A percentile compares a stretch with the other conserved stretches of the same genome.
Evolutionary conservation across 2,329 filamentous ascomycete species (phyloP).

Genomic region (Rhexocercosporidium sp.): DNA sequence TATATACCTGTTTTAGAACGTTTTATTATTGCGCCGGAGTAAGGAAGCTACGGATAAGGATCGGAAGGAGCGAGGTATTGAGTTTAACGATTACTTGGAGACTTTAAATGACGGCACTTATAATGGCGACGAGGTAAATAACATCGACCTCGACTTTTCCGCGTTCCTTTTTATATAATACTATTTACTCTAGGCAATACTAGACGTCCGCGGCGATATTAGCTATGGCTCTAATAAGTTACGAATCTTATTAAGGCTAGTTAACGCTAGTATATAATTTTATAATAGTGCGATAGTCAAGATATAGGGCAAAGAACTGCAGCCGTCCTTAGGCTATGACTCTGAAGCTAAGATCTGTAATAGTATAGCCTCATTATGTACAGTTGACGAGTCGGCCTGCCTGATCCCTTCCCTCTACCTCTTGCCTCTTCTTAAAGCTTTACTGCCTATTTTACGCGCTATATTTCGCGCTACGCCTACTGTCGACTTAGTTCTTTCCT

Average conservation of each 20-base stretch:
- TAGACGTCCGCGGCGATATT: not conserved
- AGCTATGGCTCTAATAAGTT: not conserved
- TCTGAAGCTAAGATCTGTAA: not conserved
- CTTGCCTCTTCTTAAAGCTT: not conserved
- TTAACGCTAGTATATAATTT: not conserved
- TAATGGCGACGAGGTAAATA: not conserved
- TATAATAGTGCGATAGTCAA: not conserved
- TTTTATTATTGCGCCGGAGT: not conserved
- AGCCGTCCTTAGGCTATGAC: not conserved
- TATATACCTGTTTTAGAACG: not conserved
- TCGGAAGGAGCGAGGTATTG: not conserved
- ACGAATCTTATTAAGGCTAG: not conserved
- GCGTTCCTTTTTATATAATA: not conserved
- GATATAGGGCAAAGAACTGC: not conserved
- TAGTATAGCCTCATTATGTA: not conserved
- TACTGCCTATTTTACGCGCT: not conserved
- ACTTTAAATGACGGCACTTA: not conserved
- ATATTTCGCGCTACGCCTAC: not conserved
- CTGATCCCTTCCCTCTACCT: not conserved
- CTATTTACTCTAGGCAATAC: not conserved
- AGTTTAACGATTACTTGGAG: not conserved
- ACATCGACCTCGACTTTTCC: not conserved
- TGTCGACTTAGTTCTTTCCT: not conserved
- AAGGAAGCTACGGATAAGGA: not conserved
- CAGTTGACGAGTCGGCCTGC: not conserved